Percentiles rank a stretch among this genome's conserved stretches.
Evolutionary conservation across 352 stramenopile species (phyloP).

Genomic region (Globisporangium lucens): DNA sequence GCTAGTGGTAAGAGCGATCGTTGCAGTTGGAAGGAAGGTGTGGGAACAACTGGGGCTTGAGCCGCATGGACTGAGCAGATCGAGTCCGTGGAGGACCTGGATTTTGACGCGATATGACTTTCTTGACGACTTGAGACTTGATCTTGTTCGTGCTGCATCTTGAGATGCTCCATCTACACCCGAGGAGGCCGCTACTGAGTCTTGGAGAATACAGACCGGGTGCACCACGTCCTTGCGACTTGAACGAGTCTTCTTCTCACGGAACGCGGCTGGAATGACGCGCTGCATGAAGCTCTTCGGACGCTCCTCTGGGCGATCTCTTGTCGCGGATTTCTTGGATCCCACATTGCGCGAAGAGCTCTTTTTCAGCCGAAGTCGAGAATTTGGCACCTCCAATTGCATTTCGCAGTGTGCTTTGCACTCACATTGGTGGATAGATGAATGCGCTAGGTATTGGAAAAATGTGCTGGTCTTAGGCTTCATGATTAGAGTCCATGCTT

Average conservation of each 20-base stretch:
- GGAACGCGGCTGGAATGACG: not conserved
- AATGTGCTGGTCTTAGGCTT: no score
- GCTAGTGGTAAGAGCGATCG: not conserved
- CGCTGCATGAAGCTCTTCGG: slow-evolving; percentile 1
- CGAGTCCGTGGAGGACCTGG: slow-evolving; percentile 15
- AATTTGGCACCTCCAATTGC: no score
- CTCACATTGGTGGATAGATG: no score
- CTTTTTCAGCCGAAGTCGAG: not conserved
- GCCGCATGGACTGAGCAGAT: slow-evolving; percentile 11
- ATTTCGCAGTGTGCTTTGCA: no score
- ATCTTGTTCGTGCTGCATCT: not conserved
- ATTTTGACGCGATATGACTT: slow-evolving; percentile 3
- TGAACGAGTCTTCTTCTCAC: not conserved
- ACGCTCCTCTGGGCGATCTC: not conserved
- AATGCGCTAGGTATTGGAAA: no score
- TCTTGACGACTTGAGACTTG: not conserved
- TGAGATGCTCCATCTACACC: not conserved
- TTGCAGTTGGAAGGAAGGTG: slow-evolving; percentile 12
- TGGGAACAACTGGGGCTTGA: not conserved
- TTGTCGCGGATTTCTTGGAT: not conserved
- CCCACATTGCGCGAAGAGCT: not conserved
- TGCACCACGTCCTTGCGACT: slow-evolving; percentile 6
- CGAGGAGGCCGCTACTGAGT: not conserved
- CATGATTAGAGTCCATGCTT: no score
- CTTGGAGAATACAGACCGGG: not conserved